Evolutionary conservation across 1,284 basidiomycete species (phyloP).

Genomic region (Schizophyllum amplum): DNA sequence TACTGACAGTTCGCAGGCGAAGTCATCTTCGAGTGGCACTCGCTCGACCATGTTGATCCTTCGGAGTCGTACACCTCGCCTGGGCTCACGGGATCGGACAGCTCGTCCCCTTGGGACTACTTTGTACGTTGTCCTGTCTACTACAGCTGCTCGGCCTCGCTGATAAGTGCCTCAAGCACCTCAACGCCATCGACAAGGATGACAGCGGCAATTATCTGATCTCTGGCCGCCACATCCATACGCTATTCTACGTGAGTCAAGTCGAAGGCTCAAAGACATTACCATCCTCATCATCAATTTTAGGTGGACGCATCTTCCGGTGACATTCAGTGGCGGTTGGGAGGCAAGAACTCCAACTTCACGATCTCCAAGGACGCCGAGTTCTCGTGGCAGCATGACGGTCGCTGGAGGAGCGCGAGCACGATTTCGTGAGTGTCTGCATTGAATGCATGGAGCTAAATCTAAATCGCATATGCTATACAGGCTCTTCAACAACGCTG

Average conservation of each 20-base stretch:
- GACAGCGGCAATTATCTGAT: conserved; percentile 8
- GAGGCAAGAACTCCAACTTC: conserved; percentile 12
- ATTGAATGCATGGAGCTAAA: too few species aligned
- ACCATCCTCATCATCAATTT: too few species aligned
- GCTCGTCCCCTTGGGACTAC: neutral
- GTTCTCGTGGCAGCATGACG: conserved; percentile 16
- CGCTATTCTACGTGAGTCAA: conserved; percentile 9
- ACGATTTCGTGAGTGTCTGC: conserved; percentile 4
- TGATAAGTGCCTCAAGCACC: neutral
- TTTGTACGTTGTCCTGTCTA: neutral
- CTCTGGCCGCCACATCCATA: conserved; percentile 6
- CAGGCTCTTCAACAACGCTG: neutral
- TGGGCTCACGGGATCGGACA: neutral
- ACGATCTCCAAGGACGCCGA: conserved; percentile 4
- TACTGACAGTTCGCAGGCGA: neutral
- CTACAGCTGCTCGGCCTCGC: neutral
- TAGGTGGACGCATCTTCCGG: conserved; percentile 7
- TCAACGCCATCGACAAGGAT: conserved; percentile 11
- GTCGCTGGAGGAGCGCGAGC: conserved; percentile 2
- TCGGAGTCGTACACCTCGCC: conserved; percentile 7
- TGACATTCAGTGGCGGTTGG: conserved; percentile 14
- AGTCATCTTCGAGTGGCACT: conserved; percentile 9
- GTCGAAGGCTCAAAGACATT: too few species aligned
- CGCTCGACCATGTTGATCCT: conserved; percentile 8
- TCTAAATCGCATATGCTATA: neutral